phyloP scores from a whole-genome alignment of 495 filamentous ascomycete species.

The Hyphodiscus hymeniophilus region DNA sequence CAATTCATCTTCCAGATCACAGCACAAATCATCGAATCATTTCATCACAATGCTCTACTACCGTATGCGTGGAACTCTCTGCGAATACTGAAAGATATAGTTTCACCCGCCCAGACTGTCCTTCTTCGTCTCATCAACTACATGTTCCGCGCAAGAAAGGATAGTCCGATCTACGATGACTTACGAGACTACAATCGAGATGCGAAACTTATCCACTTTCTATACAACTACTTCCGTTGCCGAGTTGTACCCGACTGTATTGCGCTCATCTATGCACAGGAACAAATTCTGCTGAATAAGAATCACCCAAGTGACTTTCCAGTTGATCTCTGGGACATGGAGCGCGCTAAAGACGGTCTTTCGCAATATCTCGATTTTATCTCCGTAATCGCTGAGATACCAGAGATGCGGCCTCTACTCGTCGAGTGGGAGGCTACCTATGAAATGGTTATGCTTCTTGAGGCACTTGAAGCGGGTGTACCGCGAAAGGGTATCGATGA shows the following conservation, averaged over 20 bases:
- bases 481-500: slow-evolving; percentile 55
- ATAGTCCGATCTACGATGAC: slow-evolving; percentile 46
- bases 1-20: slow-evolving; percentile 93
- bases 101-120: slow-evolving; percentile 87
- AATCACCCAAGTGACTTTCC: slow-evolving; percentile 69
- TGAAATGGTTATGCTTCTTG: slow-evolving; percentile 76
- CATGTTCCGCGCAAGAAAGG: slow-evolving; percentile 66
- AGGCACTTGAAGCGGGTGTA: slow-evolving; percentile 78
- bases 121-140: slow-evolving; percentile 82
- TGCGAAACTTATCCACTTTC: slow-evolving; percentile 66
- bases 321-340: slow-evolving; percentile 94
- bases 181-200: slow-evolving; percentile 38
- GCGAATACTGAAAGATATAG: slow-evolving; percentile 87
- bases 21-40: slow-evolving; percentile 87
- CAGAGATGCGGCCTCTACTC: slow-evolving; percentile 50
- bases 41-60: slow-evolving; percentile 78
- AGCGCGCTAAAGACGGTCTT: slow-evolving; percentile 73
- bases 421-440: slow-evolving; percentile 82
- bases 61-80: slow-evolving; percentile 87
- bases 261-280: slow-evolving; percentile 86
- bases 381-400: slow-evolving; percentile 74
- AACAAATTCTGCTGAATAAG: slow-evolving; percentile 66
- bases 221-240: slow-evolving; percentile 85
- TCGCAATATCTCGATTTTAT: slow-evolving; percentile 92
- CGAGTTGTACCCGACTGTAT: slow-evolving; percentile 88